These are phyloP conservation scores for Fusarium nematophilum DNA, from an alignment of 2,329 filamentous ascomycete species.

Conservation along the genomic window DNA sequence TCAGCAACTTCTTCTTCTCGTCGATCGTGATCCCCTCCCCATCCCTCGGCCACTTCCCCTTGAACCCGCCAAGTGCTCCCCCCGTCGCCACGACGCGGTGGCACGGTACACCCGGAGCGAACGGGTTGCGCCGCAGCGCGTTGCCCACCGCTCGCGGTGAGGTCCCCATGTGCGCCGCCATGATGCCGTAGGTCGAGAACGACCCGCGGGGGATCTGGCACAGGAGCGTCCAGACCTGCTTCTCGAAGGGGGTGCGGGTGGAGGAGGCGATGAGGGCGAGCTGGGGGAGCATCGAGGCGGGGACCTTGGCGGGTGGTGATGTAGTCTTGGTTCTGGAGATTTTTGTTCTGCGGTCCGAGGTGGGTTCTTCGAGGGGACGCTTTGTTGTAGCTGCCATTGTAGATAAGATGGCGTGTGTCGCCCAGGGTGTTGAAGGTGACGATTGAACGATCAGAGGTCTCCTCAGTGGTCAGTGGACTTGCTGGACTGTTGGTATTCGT, in stretches of 20 bases:
- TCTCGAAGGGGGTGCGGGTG: conserved; percentile 65
- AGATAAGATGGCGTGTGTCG: not conserved
- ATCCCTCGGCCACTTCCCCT: conserved; percentile 71
- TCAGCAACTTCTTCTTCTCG: conserved; percentile 72
- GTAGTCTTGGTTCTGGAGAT: conserved; percentile 16
- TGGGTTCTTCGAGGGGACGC: conserved; percentile 32
- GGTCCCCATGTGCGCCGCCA: conserved; percentile 75
- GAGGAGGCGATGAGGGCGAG: conserved; percentile 59
- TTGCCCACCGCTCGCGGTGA: conserved; percentile 83
- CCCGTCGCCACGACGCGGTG: conserved; percentile 83
- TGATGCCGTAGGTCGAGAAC: conserved; percentile 81
- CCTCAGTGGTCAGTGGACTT: too few relatives aligned
- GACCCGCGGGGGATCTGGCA: conserved; percentile 80
- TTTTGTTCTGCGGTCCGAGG: conserved; percentile 27
- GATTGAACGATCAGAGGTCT: too few relatives aligned
- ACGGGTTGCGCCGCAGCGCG: conserved; percentile 81
- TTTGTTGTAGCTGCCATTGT: conserved; percentile 31
- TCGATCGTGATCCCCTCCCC: conserved; percentile 71
- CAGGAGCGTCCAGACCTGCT: conserved; percentile 76
- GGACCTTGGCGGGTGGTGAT: conserved; percentile 10
- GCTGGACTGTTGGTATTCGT: too few relatives aligned
- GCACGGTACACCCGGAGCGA: conserved; percentile 84
- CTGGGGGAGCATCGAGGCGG: conserved; percentile 49
- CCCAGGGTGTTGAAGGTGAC: too few relatives aligned
- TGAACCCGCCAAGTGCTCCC: conserved; percentile 77